A percentile compares a stretch with the other conserved stretches of the same genome.
These are phyloP conservation scores for Psilocybe subaeruginosa DNA, from an alignment of 768 basidiomycete species.

Conservation along the genomic window DNA sequence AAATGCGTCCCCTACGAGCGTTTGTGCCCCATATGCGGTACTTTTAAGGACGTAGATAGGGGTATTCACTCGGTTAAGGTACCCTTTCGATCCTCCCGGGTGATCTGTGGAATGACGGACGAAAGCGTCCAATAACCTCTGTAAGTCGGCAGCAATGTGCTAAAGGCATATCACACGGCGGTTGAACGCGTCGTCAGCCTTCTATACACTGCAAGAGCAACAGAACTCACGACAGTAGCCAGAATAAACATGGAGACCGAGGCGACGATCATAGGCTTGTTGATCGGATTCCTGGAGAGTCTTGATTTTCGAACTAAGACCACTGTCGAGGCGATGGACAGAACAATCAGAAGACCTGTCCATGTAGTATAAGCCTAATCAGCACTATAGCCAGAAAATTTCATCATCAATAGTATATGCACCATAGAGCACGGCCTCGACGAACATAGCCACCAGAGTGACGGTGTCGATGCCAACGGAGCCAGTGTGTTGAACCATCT, in stretches of 20 bases:
- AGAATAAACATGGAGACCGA: not conserved
- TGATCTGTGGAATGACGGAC: not conserved
- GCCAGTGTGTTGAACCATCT: not conserved
- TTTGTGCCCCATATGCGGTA: not conserved
- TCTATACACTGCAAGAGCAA: not conserved
- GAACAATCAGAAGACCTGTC: not conserved
- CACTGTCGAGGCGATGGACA: not conserved
- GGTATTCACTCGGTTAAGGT: not conserved
- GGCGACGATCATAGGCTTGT: not conserved
- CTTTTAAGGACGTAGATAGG: not conserved
- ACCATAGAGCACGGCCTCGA: slow-evolving; percentile 2
- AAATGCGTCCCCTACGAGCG: not conserved
- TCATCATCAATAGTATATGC: no score
- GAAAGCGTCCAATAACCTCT: not conserved
- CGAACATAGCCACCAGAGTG: not conserved
- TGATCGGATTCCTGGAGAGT: not conserved
- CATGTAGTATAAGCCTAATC: not conserved
- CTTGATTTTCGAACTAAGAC: not conserved
- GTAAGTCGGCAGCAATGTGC: not conserved
- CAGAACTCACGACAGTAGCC: not conserved
- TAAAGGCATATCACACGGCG: not conserved
- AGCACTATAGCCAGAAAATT: not conserved
- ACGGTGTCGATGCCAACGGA: not conserved
- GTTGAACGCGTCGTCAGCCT: not conserved
- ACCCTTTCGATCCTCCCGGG: not conserved